Percentiles rank a stretch among this genome's conserved stretches.
phyloP scores from a whole-genome alignment of 768 basidiomycete species.

The Kwoniella pini region DNA sequence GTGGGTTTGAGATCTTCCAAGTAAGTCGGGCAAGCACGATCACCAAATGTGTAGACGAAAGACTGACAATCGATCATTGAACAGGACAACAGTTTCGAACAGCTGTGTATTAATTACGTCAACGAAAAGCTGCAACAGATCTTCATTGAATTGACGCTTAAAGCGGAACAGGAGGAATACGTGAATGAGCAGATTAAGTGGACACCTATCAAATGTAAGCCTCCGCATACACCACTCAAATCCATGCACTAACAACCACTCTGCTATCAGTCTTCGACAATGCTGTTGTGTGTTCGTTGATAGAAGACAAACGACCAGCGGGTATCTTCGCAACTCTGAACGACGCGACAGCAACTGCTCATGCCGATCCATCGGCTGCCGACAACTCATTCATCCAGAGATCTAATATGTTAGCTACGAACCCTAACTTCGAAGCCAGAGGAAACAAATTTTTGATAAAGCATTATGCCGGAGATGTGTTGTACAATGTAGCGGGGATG shows the following conservation, averaged over 20 bases:
- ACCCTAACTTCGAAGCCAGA: conserved; percentile 91
- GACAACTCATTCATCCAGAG: conserved; percentile 97
- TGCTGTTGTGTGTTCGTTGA: conserved; percentile 88
- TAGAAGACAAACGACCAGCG: conserved; percentile 93
- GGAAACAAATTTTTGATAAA: conserved; percentile 91
- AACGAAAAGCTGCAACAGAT: conserved; percentile 99
- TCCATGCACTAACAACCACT: too few species aligned
- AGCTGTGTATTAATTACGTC: conserved; percentile 99
- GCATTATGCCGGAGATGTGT: conserved; percentile 98
- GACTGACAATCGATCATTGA: conserved; percentile 1
- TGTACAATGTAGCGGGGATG: conserved; percentile 97
- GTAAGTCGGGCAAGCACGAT: conserved; percentile 56
- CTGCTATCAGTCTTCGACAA: conserved; percentile 55
- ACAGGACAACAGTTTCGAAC: conserved; percentile 57
- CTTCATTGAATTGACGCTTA: conserved; percentile 97
- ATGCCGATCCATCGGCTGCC: conserved; percentile 92
- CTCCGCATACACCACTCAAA: too few species aligned
- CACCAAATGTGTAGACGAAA: background rate
- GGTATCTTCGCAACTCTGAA: conserved; percentile 97
- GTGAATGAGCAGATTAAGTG: conserved; percentile 98
- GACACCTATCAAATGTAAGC: conserved; percentile 90
- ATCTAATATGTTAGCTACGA: conserved; percentile 73
- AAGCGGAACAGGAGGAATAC: conserved; percentile 99
- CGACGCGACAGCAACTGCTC: conserved; percentile 98
- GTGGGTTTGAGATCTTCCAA: conserved; percentile 92